A percentile compares a stretch with the other conserved stretches of the same genome.
phyloP scores from a whole-genome alignment of 2,329 filamentous ascomycete species.

The Akanthomyces lecanii region DNA sequence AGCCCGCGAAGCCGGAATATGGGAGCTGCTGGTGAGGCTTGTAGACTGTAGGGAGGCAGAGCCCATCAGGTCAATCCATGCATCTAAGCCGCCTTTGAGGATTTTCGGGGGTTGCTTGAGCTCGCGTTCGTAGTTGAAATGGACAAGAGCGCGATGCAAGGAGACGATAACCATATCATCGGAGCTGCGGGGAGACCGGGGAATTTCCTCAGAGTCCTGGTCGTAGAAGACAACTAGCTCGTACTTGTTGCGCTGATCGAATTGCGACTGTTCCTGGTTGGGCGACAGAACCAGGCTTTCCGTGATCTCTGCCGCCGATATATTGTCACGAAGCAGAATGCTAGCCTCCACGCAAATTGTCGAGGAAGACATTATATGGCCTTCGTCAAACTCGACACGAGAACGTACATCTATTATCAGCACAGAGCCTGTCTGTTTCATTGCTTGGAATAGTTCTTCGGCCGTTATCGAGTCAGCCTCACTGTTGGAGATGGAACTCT shows the following conservation, averaged over 20 bases:
- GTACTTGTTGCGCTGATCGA: constrained; percentile 68
- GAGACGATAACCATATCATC: constrained; percentile 59
- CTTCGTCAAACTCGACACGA: constrained; percentile 76
- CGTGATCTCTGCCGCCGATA: constrained; percentile 57
- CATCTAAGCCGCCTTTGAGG: constrained; percentile 75
- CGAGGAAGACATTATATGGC: constrained; percentile 78
- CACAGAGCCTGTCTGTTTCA: constrained; percentile 57
- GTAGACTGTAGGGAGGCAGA: constrained; percentile 53
- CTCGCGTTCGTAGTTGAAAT: constrained; percentile 77
- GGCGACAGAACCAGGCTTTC: constrained; percentile 70
- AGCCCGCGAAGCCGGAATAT: constrained; percentile 27
- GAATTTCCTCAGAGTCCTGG: constrained; percentile 55
- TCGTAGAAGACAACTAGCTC: constrained; percentile 93
- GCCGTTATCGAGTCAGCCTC: constrained; percentile 55
- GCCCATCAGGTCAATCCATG: constrained; percentile 83
- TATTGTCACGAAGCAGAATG: constrained; percentile 64
- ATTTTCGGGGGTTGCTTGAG: constrained; percentile 71
- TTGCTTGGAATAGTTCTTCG: constrained; percentile 65
- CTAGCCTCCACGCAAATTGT: constrained; percentile 87
- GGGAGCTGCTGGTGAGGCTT: constrained; percentile 13
- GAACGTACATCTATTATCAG: constrained; percentile 82
- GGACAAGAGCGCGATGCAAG: constrained; percentile 72
- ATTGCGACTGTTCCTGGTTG: constrained; percentile 69
- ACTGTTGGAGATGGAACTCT: constrained; percentile 18
- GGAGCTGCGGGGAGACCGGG: constrained; percentile 29